Base-by-base conservation (phyloP, 495 filamentous ascomycete genomes). In the Xylona heveae region DNA sequence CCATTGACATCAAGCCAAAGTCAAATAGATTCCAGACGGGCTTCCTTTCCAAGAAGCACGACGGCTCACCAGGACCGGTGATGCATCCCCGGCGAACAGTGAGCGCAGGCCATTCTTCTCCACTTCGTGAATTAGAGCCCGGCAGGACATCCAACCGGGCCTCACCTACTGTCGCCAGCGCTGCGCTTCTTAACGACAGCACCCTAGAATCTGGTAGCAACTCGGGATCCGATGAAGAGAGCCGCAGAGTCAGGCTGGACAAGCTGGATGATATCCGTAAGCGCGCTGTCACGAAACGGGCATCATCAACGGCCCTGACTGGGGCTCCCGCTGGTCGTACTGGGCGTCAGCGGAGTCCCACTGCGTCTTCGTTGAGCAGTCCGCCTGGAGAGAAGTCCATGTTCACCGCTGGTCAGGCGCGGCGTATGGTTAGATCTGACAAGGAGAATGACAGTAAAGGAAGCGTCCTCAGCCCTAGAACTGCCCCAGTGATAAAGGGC, bases 1-100 rank as follows among this genome's bases (percentile, higher is more conserved):
- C 66, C 7, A 47, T 67, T 8, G 56, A 71, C 20, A 28, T 56
- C 36, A 51, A 62, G 35, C 55, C 61, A 42, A 83, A 78, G 42
- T 68, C 64, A 33, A 83, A 68, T 50, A 66, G 88, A 21, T 93
- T 97, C 60, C 78, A 92, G 46, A 62, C 83, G 20, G 88, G 88
- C 17, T 93, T 91, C 49, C 57, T 95, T 32, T 72, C 77, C 13
- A 91, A 91, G 57, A 72, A 64, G 40, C 40, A 51, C 1, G 55
- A 64, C 35, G 70, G 66, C 36, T 80, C 78, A 19, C 74, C 76
- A 4, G 50, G 65, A 17, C 59, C 74, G 15, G 74, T 73, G 5
- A 67, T 68, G 7, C 31, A 35, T 14, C 44, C 49, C 31, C 31
- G 38, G 7, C 44, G 42, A 2, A 42, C 46, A 5, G 42, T 41